phyloP scores from a whole-genome alignment of 225 moss, liverwort and hornwort species.

The Pseudoscleropodium purum region DNA sequence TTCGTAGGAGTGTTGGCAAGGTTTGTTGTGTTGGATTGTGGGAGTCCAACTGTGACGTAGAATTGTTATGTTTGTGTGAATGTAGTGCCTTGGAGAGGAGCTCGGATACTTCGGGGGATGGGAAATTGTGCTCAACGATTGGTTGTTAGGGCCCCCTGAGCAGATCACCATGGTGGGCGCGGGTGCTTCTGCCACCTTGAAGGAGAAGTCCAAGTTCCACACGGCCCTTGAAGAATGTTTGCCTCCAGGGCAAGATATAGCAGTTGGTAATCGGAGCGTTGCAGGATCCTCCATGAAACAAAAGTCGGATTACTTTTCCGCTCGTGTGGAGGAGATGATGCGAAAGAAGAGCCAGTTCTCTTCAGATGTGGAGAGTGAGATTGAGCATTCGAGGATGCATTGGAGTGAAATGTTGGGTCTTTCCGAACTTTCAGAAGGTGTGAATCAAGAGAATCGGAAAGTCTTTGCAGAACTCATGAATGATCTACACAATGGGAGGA shows the following conservation, averaged over 20 bases:
- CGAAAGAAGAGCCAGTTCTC: not conserved
- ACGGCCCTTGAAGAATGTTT: not conserved
- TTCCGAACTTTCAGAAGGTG: not conserved
- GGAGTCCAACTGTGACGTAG: not conserved
- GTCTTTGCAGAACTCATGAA: not conserved
- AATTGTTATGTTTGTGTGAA: no score
- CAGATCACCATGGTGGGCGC: no score
- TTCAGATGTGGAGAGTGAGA: not conserved
- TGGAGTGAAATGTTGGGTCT: not conserved
- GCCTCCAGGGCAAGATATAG: not conserved
- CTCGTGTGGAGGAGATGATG: not conserved
- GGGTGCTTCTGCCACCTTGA: accelerated
- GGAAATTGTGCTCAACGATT: accelerated
- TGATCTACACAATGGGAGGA: not conserved
- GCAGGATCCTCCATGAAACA: not conserved
- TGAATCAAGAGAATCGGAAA: not conserved
- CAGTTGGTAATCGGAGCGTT: not conserved
- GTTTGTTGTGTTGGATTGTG: not conserved
- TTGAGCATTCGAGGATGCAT: not conserved
- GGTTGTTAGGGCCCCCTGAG: not conserved
- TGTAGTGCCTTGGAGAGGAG: not conserved
- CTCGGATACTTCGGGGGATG: not conserved
- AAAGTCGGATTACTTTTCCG: not conserved
- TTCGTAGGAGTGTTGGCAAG: not conserved
- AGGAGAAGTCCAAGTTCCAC: not conserved